Evolutionary conservation across 768 basidiomycete genomes (phyloP), one percentile per base, ranked within the genome.

Genomic region (Rhizopogon salebrosus): DNA sequence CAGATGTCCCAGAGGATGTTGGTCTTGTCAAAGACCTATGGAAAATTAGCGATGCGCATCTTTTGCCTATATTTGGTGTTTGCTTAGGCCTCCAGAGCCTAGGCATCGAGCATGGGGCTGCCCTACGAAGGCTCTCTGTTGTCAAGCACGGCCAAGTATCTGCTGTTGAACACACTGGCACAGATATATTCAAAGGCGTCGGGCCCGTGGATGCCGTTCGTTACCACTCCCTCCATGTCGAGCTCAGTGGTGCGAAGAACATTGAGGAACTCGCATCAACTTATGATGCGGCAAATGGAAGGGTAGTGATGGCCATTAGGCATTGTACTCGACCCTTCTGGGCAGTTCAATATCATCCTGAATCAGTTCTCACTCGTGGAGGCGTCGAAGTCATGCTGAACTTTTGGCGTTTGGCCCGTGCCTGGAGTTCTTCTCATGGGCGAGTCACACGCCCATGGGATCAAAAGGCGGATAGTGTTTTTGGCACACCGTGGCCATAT

Each of bases 291-390:
- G 86, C 84, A 49, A 83, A 88, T 54, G 86, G 85, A 6, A 73
- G 60, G 40, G 83, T 90, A 20, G 73, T 89, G 41, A 92, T 93
- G 90, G 89, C 83, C 37, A 70, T 79, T 24, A 78, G 76, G 57
- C 91, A 93, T 63, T 73, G 57, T 46, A 67, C 59, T 22, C 78
- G 75, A 54, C 90, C 91, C 4, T 89, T 90, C 61, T 92, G 87
- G 85, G 89, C 87, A 3, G 91, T 93, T 22, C 91, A 93, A 62
- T 93, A 92, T 64, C 91, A 93, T 64, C 91, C 91, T 6, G 91
- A 92, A 63, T 92, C 90, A 4, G 80, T 87, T 3, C 77, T 86
- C 58, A 92, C 89, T 2, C 71, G 77, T 2, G 87, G 85, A 6
- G 89, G 89, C 1, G 60, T 77, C n/a, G 77, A 84, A 52, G 80